These are phyloP conservation scores for Geotrichum aggregatum DNA, from an alignment of 1,139 yeast genomes.

Conservation along the genomic window DNA sequence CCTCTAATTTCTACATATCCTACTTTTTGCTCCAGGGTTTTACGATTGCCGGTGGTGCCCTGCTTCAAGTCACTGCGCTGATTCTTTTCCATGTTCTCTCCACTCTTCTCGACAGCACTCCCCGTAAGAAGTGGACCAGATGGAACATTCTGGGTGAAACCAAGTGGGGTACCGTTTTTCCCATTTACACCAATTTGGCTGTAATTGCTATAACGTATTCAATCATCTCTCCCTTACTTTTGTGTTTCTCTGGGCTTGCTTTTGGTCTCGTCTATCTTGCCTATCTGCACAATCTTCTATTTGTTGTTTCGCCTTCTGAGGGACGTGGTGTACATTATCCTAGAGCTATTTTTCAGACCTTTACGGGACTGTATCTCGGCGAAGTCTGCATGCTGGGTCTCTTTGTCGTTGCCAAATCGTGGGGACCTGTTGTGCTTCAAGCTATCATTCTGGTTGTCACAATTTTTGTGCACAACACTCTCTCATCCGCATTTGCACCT, in stretches of 20 bases:
- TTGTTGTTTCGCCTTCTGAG: conserved; percentile 64
- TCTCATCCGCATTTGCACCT: conserved; percentile 61
- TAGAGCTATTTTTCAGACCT: conserved; percentile 78
- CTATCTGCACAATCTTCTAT: conserved; percentile 71
- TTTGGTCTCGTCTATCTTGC: conserved; percentile 74
- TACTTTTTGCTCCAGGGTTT: conserved; percentile 76
- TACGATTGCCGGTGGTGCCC: conserved; percentile 70
- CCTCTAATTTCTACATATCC: conserved; percentile 68
- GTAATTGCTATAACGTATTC: conserved; percentile 77
- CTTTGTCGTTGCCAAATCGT: conserved; percentile 84
- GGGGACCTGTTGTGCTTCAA: conserved; percentile 91
- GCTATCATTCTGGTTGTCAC: conserved; percentile 63
- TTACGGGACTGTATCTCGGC: conserved; percentile 83
- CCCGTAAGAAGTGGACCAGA: conserved; percentile 80
- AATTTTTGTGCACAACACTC: conserved; percentile 56
- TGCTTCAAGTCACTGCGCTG: conserved; percentile 73
- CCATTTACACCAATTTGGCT: conserved; percentile 75
- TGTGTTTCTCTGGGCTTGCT: conserved; percentile 66
- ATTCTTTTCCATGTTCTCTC: conserved; percentile 70
- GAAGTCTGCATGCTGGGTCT: conserved; percentile 81
- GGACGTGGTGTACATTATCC: conserved; percentile 84
- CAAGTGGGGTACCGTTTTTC: conserved; percentile 88
- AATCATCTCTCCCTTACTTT: conserved; percentile 72
- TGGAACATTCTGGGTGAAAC: conserved; percentile 58
- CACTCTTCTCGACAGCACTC: conserved; percentile 70